These are phyloP conservation scores for Pseudopyricularia javanii DNA, from an alignment of 2,329 filamentous ascomycete species.

Conservation along the genomic window DNA sequence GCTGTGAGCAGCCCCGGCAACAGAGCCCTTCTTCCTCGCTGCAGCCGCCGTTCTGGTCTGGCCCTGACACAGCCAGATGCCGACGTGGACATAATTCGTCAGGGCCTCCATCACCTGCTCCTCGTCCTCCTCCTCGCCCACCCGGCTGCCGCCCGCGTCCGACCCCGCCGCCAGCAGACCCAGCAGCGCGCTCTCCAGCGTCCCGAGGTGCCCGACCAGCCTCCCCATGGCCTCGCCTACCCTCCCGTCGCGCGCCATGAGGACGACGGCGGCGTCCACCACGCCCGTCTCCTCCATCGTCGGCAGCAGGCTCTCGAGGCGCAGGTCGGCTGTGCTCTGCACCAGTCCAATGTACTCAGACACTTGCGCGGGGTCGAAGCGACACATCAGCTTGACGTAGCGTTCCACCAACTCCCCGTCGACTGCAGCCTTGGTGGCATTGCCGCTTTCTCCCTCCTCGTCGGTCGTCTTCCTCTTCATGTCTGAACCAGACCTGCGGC, in stretches of 20 bases:
- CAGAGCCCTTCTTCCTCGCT: neutral
- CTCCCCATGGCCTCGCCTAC: slow-evolving; percentile 73
- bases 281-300: slow-evolving; percentile 82
- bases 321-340: slow-evolving; percentile 59
- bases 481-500: neutral
- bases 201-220: slow-evolving; percentile 67
- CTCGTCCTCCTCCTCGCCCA: slow-evolving; percentile 39
- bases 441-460: neutral
- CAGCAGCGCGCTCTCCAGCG: slow-evolving; percentile 65
- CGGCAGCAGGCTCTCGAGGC: slow-evolving; percentile 69
- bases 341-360: slow-evolving; percentile 71
- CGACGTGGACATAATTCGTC: slow-evolving; percentile 83
- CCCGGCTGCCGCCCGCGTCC: slow-evolving; percentile 25
- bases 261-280: slow-evolving; percentile 81
- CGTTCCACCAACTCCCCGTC: slow-evolving; percentile 60
- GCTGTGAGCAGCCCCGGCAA: neutral
- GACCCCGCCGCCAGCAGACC: slow-evolving; percentile 44
- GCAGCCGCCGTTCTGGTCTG: slow-evolving; percentile 53
- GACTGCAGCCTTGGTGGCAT: slow-evolving; percentile 9
- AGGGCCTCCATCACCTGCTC: slow-evolving; percentile 65
- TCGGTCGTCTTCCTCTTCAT: neutral
- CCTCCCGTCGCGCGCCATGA: slow-evolving; percentile 83
- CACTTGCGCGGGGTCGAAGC: slow-evolving; percentile 69
- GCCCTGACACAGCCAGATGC: slow-evolving; percentile 88
- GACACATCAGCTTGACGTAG: slow-evolving; percentile 87